phyloP scores from a whole-genome alignment of 176 grass and related monocot genomes.

The Phoenix dactylifera region DNA sequence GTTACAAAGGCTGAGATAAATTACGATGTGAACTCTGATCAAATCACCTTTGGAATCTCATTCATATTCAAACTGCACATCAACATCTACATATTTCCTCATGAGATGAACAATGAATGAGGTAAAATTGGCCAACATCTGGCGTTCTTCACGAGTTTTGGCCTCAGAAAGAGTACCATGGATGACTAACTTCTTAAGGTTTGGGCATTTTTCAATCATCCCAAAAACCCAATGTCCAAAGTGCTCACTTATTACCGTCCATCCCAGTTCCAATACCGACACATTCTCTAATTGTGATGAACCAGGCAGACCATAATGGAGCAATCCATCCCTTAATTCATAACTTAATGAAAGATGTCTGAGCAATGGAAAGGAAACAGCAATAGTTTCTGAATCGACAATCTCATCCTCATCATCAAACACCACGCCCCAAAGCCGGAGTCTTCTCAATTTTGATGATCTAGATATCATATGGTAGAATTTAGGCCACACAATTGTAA shows the following conservation, averaged over 20 bases:
- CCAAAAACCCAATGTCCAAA: conserved; percentile 97
- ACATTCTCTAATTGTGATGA: conserved; percentile 70
- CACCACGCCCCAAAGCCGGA: conserved; percentile 85
- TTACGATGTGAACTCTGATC: not conserved
- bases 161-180: conserved; percentile 87
- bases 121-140: conserved; percentile 68
- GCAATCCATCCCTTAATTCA: conserved; percentile 78
- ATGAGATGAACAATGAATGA: conserved; percentile 76
- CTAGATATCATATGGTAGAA: conserved; percentile 84
- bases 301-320: conserved; percentile 69
- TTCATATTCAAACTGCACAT: conserved; percentile 93
- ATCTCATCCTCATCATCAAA: conserved; percentile 97
- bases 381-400: conserved; percentile 88
- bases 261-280: conserved; percentile 75
- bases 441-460: conserved; percentile 54
- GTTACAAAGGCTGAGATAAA: not conserved
- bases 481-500: conserved; percentile 86
- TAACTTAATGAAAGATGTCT: conserved; percentile 88
- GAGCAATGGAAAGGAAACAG: conserved; percentile 77
- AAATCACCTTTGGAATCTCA: conserved; percentile 20
- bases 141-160: conserved; percentile 82
- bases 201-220: conserved; percentile 92
- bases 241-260: conserved; percentile 89
- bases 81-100: conserved; percentile 75
- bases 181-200: conserved; percentile 93